Base-by-base conservation (phyloP, 2,329 filamentous ascomycete species). In the Colletotrichum euphorbiae region DNA sequence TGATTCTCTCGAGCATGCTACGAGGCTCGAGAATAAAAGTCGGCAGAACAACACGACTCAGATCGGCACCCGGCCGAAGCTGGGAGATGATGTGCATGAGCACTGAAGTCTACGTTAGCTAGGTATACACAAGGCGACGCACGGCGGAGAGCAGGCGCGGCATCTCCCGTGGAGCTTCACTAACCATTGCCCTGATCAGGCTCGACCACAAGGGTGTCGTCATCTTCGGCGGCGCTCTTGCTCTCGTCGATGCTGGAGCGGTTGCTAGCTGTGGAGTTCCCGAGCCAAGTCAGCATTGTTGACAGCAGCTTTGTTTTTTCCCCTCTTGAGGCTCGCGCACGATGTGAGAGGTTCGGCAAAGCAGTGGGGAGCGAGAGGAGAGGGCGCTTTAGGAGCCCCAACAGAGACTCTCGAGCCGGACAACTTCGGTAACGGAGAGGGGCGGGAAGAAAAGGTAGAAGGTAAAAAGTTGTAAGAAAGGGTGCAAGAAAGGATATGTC, bases 1-100 rank as follows among this genome's bases (percentile, higher is more conserved):
- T 99, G 78, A 99, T 99, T 74, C 96, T 90, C 82, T 99, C 96
- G 74, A 99, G 84, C 96, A 99, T 99, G 74, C 94, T 98, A 76
- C 94, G 90, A 24, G 96, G 96, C 80, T 99, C 96, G 74, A 99
- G 89, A 75, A 99, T 99, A 79, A 99, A 99, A 54, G 96, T 99
- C 45, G 96, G 96, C 64, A 99, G 85, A 40, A 96, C 95, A 70
- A 99, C 94, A 74, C 95, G 89, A 80, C 94, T 97, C 74, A 99
- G 85, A 79, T 99, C 96, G 75, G 96, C 96, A 72, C 96, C 96
- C 12, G 96, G 96, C 71, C 96, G 92, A 71, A 99, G 86, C 82
- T 99, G 96, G 59, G 94, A 97, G 77, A 99, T 98, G 81, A 99
- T 97, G 81, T 98, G 95, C 68, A 90, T 93, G 73, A 99, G 91